phyloP scores from a whole-genome alignment of 2,329 filamentous ascomycete genomes.

The Coniella lustricola region DNA sequence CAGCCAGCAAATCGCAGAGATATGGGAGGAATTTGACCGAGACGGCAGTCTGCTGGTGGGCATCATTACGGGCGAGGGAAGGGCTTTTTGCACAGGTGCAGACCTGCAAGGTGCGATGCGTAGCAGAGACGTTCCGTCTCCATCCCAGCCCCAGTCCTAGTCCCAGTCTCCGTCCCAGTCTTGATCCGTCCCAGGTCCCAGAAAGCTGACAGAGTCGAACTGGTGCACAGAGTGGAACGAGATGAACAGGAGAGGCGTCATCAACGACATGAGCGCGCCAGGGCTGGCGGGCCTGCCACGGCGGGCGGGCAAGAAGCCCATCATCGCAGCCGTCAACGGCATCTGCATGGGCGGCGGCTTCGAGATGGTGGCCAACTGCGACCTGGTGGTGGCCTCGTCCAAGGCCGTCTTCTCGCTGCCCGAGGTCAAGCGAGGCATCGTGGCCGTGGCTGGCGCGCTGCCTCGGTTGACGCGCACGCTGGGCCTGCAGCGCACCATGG shows the following conservation, averaged over 20 bases:
- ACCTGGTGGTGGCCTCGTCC: constrained; percentile 56
- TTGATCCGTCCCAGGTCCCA: not conserved
- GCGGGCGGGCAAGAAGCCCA: constrained; percentile 63
- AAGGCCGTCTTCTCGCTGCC: constrained; percentile 59
- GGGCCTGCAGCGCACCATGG: constrained; percentile 62
- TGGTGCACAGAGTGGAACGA: constrained; percentile 43
- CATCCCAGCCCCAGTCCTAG: too few relatives aligned
- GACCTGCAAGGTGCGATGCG: constrained; percentile 44
- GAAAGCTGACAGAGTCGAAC: not conserved
- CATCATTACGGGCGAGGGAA: constrained; percentile 53
- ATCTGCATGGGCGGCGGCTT: constrained; percentile 65
- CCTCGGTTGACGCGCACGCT: constrained; percentile 59
- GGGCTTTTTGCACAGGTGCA: constrained; percentile 58
- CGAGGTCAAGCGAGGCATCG: constrained; percentile 64
- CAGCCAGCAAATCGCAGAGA: constrained; percentile 38
- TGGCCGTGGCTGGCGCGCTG: constrained; percentile 63
- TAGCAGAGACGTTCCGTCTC: not conserved
- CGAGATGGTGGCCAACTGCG: constrained; percentile 65
- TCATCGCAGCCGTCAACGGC: constrained; percentile 70
- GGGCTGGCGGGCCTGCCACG: constrained; percentile 60
- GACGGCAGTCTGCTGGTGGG: constrained; percentile 51
- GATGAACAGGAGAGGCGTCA: constrained; percentile 29
- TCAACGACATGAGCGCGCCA: constrained; percentile 30
- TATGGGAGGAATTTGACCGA: constrained; percentile 46
- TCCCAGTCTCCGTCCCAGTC: not conserved